phyloP scores from a whole-genome alignment of 2,329 filamentous ascomycete genomes.

The Biscogniauxia marginata region DNA sequence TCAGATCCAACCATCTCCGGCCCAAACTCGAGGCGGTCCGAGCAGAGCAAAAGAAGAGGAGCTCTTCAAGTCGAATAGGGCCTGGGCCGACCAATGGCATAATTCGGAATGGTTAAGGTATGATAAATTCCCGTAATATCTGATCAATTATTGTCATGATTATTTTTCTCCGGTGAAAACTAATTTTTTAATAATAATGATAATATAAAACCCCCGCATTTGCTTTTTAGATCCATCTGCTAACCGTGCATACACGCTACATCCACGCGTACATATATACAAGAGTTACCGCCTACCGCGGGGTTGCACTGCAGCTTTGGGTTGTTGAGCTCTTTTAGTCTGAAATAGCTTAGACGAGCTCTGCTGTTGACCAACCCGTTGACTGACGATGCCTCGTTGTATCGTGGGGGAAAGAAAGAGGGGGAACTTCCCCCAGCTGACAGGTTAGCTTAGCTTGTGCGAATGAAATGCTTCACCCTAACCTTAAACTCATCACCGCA shows the following conservation, averaged over 20 bases:
- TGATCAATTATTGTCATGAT: background rate
- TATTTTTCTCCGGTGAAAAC: too few species aligned
- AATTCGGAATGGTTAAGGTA: background rate
- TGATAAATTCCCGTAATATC: background rate
- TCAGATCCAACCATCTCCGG: conserved; percentile 1
- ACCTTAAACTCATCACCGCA: background rate
- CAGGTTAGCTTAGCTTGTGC: background rate
- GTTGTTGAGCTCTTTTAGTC: background rate
- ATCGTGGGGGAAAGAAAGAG: background rate
- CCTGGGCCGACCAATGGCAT: background rate
- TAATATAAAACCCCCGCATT: background rate
- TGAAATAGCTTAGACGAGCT: background rate
- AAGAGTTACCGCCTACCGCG: background rate
- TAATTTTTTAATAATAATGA: background rate
- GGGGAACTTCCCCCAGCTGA: background rate
- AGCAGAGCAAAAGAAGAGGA: too few species aligned
- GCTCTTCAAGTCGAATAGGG: background rate
- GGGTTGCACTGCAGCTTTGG: background rate
- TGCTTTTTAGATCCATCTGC: background rate
- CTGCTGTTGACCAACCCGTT: background rate
- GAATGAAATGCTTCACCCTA: background rate
- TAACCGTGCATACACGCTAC: background rate
- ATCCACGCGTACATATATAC: background rate
- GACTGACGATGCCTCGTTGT: background rate
- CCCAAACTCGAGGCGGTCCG: background rate